These are phyloP conservation scores for Lyophyllum semitale DNA, from an alignment of 768 basidiomycete genomes.

Conservation along the genomic window DNA sequence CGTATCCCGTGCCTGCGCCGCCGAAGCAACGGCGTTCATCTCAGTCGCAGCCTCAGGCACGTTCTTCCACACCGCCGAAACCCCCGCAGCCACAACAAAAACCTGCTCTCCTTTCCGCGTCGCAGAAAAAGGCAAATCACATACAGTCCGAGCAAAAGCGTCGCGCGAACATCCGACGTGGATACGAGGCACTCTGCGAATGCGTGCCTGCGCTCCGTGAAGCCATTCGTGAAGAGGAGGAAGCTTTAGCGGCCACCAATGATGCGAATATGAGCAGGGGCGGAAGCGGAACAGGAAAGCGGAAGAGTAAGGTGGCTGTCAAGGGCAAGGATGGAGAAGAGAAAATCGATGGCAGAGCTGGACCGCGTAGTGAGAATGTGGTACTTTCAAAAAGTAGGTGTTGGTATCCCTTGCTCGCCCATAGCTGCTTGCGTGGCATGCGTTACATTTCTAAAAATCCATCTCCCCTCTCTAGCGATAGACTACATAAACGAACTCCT, in stretches of 20 bases:
- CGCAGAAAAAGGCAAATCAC: constrained; percentile 92
- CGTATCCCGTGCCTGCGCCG: constrained; percentile 10
- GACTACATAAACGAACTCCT: constrained; percentile 78
- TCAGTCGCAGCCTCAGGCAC: not conserved
- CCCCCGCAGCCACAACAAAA: constrained; percentile 26
- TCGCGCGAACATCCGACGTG: constrained; percentile 84
- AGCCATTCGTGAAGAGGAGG: constrained; percentile 79
- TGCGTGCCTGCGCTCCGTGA: constrained; percentile 81
- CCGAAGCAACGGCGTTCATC: constrained; percentile 7
- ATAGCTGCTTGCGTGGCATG: constrained; percentile 7
- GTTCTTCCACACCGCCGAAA: constrained; percentile 5
- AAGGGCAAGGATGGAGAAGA: constrained; percentile 48
- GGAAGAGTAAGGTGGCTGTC: constrained; percentile 50
- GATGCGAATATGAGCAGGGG: constrained; percentile 20
- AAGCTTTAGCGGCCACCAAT: constrained; percentile 33
- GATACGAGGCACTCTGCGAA: constrained; percentile 87
- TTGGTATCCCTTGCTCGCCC: not conserved
- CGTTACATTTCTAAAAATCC: constrained; percentile 1
- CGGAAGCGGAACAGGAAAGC: constrained; percentile 27
- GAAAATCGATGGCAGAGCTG: constrained; percentile 80
- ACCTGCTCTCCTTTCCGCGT: constrained; percentile 66
- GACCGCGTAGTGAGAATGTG: constrained; percentile 88
- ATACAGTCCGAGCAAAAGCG: constrained; percentile 95
- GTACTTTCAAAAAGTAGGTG: constrained; percentile 84
- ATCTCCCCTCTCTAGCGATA: constrained; percentile 57